A percentile compares a stretch with the other conserved stretches of the same genome.
These are phyloP conservation scores for Fusarium scirpi DNA, from an alignment of 2,329 filamentous ascomycete species.

Conservation along the genomic window DNA sequence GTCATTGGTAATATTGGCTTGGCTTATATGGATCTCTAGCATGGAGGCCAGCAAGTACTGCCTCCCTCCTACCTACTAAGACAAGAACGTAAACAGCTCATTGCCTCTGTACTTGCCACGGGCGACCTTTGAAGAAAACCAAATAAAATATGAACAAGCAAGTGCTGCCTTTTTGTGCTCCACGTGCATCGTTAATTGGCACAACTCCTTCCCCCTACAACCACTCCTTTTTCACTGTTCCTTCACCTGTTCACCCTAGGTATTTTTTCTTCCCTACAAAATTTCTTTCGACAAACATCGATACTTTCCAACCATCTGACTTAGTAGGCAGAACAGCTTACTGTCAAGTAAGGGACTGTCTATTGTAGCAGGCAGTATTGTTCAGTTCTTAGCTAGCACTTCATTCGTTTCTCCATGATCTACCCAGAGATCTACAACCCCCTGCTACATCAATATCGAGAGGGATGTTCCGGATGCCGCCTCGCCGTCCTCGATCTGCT, in stretches of 20 bases:
- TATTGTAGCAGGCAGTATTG: slow-evolving; percentile 21
- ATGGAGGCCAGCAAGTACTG: neutral
- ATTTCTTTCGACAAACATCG: slow-evolving; percentile 38
- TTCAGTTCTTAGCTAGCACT: slow-evolving; percentile 26
- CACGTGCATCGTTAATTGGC: neutral
- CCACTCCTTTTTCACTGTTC: slow-evolving; percentile 14
- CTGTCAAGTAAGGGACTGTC: slow-evolving; percentile 8
- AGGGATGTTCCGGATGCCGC: slow-evolving; percentile 28
- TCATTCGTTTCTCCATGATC: slow-evolving; percentile 38
- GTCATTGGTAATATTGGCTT: neutral
- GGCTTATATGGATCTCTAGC: too few species aligned
- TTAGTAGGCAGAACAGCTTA: slow-evolving; percentile 11
- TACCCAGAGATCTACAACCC: neutral
- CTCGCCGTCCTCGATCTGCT: slow-evolving; percentile 17
- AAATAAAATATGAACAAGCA: neutral
- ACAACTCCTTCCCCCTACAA: slow-evolving; percentile 40
- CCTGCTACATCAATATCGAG: neutral
- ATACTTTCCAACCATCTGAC: slow-evolving; percentile 28
- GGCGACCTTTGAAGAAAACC: neutral
- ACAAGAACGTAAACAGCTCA: neutral
- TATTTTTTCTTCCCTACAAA: slow-evolving; percentile 32
- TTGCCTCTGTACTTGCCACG: neutral
- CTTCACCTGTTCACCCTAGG: slow-evolving; percentile 30
- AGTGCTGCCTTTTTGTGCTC: neutral
- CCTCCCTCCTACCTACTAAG: neutral